Percentiles rank a stretch among this genome's conserved stretches.
These are phyloP conservation scores for Thermochaetoides thermophila DNA, from an alignment of 495 filamentous ascomycete species.

Conservation along the genomic window DNA sequence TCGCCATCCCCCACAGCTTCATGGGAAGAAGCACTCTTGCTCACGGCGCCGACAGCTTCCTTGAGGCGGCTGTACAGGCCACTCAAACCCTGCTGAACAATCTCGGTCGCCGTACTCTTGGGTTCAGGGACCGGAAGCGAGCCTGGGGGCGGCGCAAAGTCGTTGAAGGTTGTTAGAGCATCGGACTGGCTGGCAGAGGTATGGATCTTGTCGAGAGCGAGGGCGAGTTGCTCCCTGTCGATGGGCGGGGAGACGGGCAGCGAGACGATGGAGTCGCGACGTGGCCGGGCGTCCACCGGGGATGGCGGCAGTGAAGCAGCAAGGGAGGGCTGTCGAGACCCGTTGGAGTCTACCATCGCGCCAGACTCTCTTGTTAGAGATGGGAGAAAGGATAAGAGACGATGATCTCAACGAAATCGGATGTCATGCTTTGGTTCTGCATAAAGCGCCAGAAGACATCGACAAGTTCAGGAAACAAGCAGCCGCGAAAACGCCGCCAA, in stretches of 20 bases:
- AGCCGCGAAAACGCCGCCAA: too few species aligned
- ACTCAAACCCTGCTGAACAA: slow-evolving; percentile 68
- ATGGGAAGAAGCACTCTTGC: slow-evolving; percentile 40
- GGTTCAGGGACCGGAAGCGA: slow-evolving; percentile 40
- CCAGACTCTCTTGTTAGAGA: neutral
- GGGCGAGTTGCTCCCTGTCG: slow-evolving; percentile 55
- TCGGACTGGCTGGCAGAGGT: slow-evolving; percentile 65
- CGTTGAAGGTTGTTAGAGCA: slow-evolving; percentile 75
- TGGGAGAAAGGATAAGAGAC: neutral
- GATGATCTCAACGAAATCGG: neutral
- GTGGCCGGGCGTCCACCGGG: slow-evolving; percentile 19
- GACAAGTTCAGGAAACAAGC: too few species aligned
- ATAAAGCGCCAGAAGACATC: too few species aligned
- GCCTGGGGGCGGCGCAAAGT: slow-evolving; percentile 51
- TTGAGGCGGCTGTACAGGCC: slow-evolving; percentile 72
- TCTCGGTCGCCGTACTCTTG: slow-evolving; percentile 53
- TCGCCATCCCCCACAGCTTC: slow-evolving; percentile 22
- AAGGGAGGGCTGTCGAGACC: slow-evolving; percentile 8
- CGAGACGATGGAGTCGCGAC: slow-evolving; percentile 52
- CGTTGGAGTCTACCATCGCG: slow-evolving; percentile 14
- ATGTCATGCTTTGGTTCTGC: slow-evolving; percentile 7
- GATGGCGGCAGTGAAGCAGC: slow-evolving; percentile 9
- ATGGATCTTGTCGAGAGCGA: slow-evolving; percentile 74
- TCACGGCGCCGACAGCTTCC: slow-evolving; percentile 54
- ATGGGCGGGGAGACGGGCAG: slow-evolving; percentile 37